Evolutionary conservation across 805 yeast genomes (phyloP), one percentile per base, ranked within the genome.

Genomic region (Saccharomycopsis schoenii): DNA sequence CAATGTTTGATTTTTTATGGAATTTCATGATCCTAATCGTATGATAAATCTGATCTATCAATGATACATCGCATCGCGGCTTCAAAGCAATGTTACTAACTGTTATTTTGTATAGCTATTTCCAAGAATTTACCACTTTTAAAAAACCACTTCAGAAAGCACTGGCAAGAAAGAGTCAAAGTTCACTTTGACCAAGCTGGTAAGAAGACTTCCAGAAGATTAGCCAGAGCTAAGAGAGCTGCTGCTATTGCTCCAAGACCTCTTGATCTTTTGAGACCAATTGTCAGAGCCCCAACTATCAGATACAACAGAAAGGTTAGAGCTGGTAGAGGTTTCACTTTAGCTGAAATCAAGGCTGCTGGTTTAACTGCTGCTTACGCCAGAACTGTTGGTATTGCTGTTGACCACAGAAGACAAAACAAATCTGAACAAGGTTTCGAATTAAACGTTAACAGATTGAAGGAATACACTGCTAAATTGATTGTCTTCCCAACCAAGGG

Each of bases 171-270:
- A 82, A 89, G 98, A 77, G 99, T 94, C 85, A 89, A 84, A 80
- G 97, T 90, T 75, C 99, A 96, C 91, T 88, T 94, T 78, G 97
- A 94, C 93, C 99, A 94, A 85, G 97, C 99, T 76, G 99, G 99
- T 80, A 91, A 93, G 87, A 94, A 94, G 87, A 91, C 82, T 75
- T 86, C 96, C 69, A 91, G 99, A 87, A 88, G 99, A 83, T 83
- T 81, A 70, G 88, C 97, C 70, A 90, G 99, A 83, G 87, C 89
- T 76, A 74, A 86, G 73, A 92, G 88, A 84, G 96, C 97, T 73
- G 97, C 97, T 73, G 82, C 82, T 77, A 80, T 87, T 72, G 98
- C 99, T 74, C 99, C 99, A 82, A 92, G 89, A 77, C 99, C 99
- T 74, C 82, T 94, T 77, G 99, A 94, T 78, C 78, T 85, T 70